Evolutionary conservation across 208 protist genomes (phyloP).

Genomic region (Trichomonas vaginalis): DNA sequence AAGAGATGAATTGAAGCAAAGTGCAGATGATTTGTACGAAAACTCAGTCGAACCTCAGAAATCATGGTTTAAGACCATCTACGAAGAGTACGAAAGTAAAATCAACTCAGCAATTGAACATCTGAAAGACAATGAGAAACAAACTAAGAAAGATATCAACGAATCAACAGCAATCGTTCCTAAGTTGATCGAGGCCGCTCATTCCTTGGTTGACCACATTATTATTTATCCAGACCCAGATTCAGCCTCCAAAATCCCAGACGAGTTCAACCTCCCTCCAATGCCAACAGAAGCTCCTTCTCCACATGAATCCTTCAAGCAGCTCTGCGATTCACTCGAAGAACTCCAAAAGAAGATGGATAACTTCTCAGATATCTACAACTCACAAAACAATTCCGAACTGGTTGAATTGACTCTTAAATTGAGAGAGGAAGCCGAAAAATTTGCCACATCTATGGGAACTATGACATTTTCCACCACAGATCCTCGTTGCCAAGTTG

Average conservation of each 20-base stretch:
- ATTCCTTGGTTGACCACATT: background rate
- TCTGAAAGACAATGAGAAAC: background rate
- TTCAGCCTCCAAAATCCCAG: background rate
- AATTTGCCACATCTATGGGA: background rate
- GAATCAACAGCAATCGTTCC: background rate
- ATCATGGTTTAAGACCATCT: background rate
- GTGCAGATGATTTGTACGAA: background rate
- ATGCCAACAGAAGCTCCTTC: background rate
- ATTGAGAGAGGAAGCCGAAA: background rate
- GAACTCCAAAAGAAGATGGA: background rate
- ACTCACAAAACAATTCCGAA: background rate
- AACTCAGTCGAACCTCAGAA: background rate
- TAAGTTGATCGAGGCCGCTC: background rate
- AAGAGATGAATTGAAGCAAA: background rate
- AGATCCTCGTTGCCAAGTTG: background rate
- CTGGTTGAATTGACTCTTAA: background rate
- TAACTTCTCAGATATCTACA: background rate
- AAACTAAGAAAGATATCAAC: background rate
- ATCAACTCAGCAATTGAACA: background rate
- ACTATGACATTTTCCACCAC: background rate
- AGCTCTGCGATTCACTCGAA: background rate
- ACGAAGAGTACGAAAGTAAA: background rate
- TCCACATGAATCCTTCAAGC: background rate
- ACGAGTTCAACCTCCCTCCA: background rate
- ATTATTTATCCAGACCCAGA: background rate